Conservation (phyloP, 2,329 filamentous ascomycete species). For the Cladosporium halotolerans region DNA sequence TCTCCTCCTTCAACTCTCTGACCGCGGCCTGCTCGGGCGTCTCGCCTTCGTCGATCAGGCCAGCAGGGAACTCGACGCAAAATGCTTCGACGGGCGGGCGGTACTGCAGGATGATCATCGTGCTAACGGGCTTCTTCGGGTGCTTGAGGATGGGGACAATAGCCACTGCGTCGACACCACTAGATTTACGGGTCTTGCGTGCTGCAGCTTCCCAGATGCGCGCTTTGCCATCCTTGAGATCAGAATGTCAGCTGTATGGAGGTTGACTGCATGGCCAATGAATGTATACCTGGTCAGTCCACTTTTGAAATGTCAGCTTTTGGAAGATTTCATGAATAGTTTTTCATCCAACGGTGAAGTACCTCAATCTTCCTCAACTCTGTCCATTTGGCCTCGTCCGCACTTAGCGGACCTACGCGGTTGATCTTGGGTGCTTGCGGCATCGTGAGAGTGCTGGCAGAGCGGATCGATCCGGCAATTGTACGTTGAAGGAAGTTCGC, state of each 20-base stretch:
- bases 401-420: conserved; percentile 43
- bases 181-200: conserved; percentile 47
- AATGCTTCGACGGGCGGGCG: conserved; percentile 53
- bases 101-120: conserved; percentile 55
- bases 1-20: conserved; percentile 57
- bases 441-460: conserved; percentile 12
- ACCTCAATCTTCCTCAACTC: conserved; percentile 49
- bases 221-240: conserved; percentile 33
- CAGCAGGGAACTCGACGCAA: conserved; percentile 56
- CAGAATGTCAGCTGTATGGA: background rate
- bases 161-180: conserved; percentile 55
- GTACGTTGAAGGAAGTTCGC: background rate
- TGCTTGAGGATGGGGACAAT: conserved; percentile 50
- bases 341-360: background rate
- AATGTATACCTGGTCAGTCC: conserved; percentile 32
- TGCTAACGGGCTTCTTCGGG: conserved; percentile 40
- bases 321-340: background rate
- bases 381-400: conserved; percentile 51
- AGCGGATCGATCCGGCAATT: background rate
- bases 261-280: background rate
- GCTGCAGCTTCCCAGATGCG: conserved; percentile 47
- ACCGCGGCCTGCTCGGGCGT: conserved; percentile 50
- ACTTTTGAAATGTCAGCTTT: conserved; percentile 16
- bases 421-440: conserved; percentile 44
- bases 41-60: conserved; percentile 53